Conservation (phyloP, 2,329 filamentous ascomycete genomes). For the Colletotrichum coccodes region DNA sequence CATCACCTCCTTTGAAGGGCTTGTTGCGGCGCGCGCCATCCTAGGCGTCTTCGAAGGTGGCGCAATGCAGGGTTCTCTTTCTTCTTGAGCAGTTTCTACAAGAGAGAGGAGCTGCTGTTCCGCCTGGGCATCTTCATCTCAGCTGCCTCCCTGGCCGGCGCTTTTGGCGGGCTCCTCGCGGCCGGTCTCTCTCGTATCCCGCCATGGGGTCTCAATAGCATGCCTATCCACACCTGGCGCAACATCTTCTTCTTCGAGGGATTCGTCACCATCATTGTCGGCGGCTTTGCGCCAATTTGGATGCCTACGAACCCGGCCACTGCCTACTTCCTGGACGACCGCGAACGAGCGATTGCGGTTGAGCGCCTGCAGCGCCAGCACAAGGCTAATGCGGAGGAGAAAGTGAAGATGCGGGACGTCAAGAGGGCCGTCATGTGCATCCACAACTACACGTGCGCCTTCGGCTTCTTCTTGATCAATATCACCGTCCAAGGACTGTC, state of each 20-base stretch:
- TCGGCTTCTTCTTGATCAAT: slow-evolving; percentile 69
- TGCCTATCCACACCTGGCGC: slow-evolving; percentile 60
- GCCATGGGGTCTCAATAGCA: slow-evolving; percentile 56
- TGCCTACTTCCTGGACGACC: slow-evolving; percentile 60
- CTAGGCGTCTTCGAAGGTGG: slow-evolving; percentile 67
- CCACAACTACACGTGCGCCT: slow-evolving; percentile 68
- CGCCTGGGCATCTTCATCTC: slow-evolving; percentile 67
- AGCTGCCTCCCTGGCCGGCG: slow-evolving; percentile 64
- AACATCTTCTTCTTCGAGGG: slow-evolving; percentile 75
- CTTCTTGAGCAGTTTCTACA: slow-evolving; percentile 66
- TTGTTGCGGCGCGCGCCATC: slow-evolving; percentile 58
- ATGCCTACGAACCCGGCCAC: slow-evolving; percentile 61
- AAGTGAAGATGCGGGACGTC: slow-evolving; percentile 58
- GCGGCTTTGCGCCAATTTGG: slow-evolving; percentile 57
- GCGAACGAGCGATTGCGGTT: slow-evolving; percentile 64
- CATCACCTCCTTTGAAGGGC: slow-evolving; percentile 55
- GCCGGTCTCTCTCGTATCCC: slow-evolving; percentile 62
- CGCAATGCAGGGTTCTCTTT: slow-evolving; percentile 67
- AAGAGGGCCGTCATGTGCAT: slow-evolving; percentile 63
- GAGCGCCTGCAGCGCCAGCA: slow-evolving; percentile 62
- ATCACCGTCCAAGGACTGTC: slow-evolving; percentile 66
- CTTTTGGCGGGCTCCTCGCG: slow-evolving; percentile 67
- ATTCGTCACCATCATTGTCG: slow-evolving; percentile 61
- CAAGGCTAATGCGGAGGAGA: slow-evolving; percentile 54
- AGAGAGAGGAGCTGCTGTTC: slow-evolving; percentile 64